These are phyloP conservation scores for Trichoderma gamsii DNA, from an alignment of 495 filamentous ascomycete species.

Conservation along the genomic window DNA sequence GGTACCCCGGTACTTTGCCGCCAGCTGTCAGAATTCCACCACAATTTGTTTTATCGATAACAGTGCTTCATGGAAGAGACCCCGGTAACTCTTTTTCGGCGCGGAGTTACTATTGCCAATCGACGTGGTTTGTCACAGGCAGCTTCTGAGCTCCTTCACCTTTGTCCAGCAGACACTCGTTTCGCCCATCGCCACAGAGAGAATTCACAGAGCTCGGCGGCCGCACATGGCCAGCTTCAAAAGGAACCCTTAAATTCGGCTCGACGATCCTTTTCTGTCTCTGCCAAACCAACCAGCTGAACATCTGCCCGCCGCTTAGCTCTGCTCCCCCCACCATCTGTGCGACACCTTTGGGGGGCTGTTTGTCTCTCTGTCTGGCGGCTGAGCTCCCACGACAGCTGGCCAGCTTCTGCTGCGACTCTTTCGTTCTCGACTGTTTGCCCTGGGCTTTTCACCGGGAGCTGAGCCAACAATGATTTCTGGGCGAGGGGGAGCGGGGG, in stretches of 20 bases:
- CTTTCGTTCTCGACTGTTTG: not conserved
- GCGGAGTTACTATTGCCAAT: constrained; percentile 6
- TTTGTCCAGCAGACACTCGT: not conserved
- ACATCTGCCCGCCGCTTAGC: not conserved
- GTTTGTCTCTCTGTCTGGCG: not conserved
- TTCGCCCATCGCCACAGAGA: not conserved
- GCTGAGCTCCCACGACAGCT: constrained; percentile 8
- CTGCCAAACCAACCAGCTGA: not conserved
- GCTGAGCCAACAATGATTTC: constrained; percentile 16
- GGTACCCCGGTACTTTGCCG: not conserved
- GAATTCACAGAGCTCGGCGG: not conserved
- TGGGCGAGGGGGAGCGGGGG: constrained; percentile 16
- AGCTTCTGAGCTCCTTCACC: constrained; percentile 4
- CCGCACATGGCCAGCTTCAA: not conserved
- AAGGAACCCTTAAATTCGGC: not conserved
- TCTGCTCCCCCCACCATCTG: constrained; percentile 5
- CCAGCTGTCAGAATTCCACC: not conserved
- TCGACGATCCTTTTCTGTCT: not conserved
- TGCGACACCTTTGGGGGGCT: not conserved
- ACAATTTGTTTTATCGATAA: constrained; percentile 4
- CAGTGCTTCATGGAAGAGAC: not conserved
- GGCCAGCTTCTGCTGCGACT: not conserved
- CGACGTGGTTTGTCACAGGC: not conserved
- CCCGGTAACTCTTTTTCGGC: not conserved
- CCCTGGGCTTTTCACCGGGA: not conserved